Evolutionary conservation across 1,284 basidiomycete genomes (phyloP), one percentile per base, ranked within the genome.

Genomic region (Cystobasidium sp.): DNA sequence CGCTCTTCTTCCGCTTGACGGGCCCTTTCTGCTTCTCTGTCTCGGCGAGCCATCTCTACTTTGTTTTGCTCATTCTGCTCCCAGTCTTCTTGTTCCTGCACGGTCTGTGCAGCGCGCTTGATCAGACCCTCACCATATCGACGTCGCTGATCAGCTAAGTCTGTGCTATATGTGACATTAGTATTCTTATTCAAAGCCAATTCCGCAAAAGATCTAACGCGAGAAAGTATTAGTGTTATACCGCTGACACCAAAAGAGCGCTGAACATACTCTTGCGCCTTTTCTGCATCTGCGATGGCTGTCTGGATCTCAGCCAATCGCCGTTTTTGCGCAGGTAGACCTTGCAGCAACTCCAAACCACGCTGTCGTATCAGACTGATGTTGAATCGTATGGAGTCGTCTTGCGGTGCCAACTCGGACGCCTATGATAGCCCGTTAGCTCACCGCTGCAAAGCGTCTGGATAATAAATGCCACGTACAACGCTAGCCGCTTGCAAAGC

Each of bases 331-430:
- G 90, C 86, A 1, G 86, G 86, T 22, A 94, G 84, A 0, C 88
- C 86, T 76, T 94, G 88, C 62, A 97, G 84, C 84, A 97, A 87
- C 81, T 97, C 93, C 0, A 92, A 91, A 0, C 91, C 90, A 82
- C 96, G 96, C 82, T 97, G 94, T 82, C 94, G 89, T 47, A 97
- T 93, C 90, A 97, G 94, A 68, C 94, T 94, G 80, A 97, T 91
- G 82, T 97, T 97, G 84, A 95, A 97, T 53, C 92, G 78, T 66
- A 91, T 89, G 6, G 92, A 91, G 79, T 94, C 93, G 84, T 97
- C 94, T 73, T 86, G 87, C 0, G 93, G 93, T 78, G 90, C 88
- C 22, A 93, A 82, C 79, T 91, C 89, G 37, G 91, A 85, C 0
- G 94, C 93, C 91, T 94, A 76, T 18, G 18, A 4, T 9, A 24